These are phyloP conservation scores for Ogataea corticis DNA, from an alignment of 805 yeast species.

Conservation along the genomic window DNA sequence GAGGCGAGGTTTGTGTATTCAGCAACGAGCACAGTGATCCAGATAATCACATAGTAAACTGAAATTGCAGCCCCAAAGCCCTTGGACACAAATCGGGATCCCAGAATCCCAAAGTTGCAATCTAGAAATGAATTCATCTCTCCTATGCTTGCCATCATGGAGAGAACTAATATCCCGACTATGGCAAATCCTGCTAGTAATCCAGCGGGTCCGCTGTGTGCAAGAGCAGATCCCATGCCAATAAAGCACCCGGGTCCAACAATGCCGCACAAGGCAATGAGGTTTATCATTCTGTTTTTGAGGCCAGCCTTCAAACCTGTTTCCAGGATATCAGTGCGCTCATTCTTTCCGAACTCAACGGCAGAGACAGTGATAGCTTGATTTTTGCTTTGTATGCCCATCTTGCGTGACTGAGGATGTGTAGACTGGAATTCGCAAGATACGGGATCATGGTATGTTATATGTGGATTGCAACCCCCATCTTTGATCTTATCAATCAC, in stretches of 20 bases:
- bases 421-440: no score
- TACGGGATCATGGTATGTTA: no score
- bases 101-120: slow-evolving; percentile 53
- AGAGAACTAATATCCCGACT: slow-evolving; percentile 52
- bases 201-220: slow-evolving; percentile 53
- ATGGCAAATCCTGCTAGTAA: slow-evolving; percentile 49
- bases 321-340: neutral
- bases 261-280: slow-evolving; percentile 56
- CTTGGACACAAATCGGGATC: slow-evolving; percentile 50
- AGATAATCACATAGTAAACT: slow-evolving; percentile 52
- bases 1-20: slow-evolving; percentile 57
- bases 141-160: slow-evolving; percentile 57
- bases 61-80: slow-evolving; percentile 61
- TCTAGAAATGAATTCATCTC: slow-evolving; percentile 51
- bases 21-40: slow-evolving; percentile 56
- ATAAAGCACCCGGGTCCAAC: slow-evolving; percentile 60
- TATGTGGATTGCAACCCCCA: no score
- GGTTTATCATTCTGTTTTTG: slow-evolving; percentile 50
- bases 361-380: no score
- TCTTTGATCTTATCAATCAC: no score
- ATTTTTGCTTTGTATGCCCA: neutral
- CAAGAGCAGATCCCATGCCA: slow-evolving; percentile 49
- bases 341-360: no score
- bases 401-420: neutral
- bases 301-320: slow-evolving; percentile 40